Conservation (phyloP, 2,329 filamentous ascomycete genomes). For the Beauveria caledonica region DNA sequence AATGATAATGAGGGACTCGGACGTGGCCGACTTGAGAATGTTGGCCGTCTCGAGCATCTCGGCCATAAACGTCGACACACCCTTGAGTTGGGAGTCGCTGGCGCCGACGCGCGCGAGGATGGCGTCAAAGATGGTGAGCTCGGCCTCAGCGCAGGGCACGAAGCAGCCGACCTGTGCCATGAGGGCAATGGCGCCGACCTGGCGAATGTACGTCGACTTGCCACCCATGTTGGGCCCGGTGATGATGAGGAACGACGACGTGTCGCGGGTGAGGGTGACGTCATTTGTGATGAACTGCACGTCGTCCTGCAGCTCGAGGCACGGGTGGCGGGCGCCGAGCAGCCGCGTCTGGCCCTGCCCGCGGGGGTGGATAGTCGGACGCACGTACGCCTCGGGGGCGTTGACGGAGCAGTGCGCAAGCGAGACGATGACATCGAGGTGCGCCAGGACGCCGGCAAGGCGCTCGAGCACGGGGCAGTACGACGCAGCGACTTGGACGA, state of each 20-base stretch:
- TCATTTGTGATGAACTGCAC: slow-evolving; percentile 99
- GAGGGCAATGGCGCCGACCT: slow-evolving; percentile 91
- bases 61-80: slow-evolving; percentile 98
- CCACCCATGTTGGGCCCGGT: slow-evolving; percentile 99
- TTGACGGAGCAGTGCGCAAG: slow-evolving; percentile 91
- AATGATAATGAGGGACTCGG: slow-evolving; percentile 95
- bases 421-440: slow-evolving; percentile 90
- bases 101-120: slow-evolving; percentile 94
- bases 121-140: slow-evolving; percentile 92
- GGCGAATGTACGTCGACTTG: slow-evolving; percentile 96
- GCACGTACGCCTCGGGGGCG: slow-evolving; percentile 83
- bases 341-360: slow-evolving; percentile 82
- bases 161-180: slow-evolving; percentile 98
- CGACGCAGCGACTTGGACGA: slow-evolving; percentile 85
- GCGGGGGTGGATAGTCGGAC: slow-evolving; percentile 82
- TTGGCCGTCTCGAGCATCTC: slow-evolving; percentile 99
- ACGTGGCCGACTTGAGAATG: slow-evolving; percentile 92
- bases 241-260: slow-evolving; percentile 89
- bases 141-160: slow-evolving; percentile 82
- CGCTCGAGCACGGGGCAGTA: slow-evolving; percentile 91
- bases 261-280: slow-evolving; percentile 67
- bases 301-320: slow-evolving; percentile 98
- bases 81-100: slow-evolving; percentile 93
- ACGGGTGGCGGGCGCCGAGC: slow-evolving; percentile 91
- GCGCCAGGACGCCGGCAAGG: slow-evolving; percentile 78